Evolutionary conservation across 2,329 filamentous ascomycete species (phyloP), one percentile per base, ranked within the genome.

Genomic region (Colletotrichum sp.): DNA sequence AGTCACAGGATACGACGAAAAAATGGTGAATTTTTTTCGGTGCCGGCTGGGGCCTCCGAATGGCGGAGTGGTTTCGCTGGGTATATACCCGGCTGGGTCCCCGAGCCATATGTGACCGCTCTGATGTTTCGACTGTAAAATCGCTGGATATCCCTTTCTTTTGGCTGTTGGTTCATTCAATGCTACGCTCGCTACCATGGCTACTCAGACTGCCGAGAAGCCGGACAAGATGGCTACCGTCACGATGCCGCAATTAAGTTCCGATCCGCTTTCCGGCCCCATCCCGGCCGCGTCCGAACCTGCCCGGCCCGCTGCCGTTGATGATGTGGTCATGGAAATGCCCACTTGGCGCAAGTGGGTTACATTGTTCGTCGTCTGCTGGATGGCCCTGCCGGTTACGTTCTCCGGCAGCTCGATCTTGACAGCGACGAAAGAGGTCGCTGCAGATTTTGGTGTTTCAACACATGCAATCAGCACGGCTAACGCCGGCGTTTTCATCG

Each of bases 341-440:
- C 67, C 78, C 28, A 24, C 67, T 7, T 78, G 78, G 77, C 72
- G 77, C 9, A 78, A 78, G 36, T 78, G 76, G 66, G 61, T 78
- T 10, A 78, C 77, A 4, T 68, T 81, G 9, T 77, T 77, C 21
- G 71, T 74, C 2, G 74, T 78, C 18, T 79, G 78, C 73, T 80
- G 78, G 79, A 79, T 78, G 77, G 77, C 79, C 6, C 61, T 81
- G 75, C 91, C 94, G 66, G 92, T 95, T 75, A 94, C 94, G 3
- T 98, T 98, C 80, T 93, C 93, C 0, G 94, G 92, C 34, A 96
- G 94, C 0, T 93, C 93, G 2, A 92, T 96, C 16, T 84, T 96
- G 18, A 89, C 94, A 2, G 94, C 94, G 4, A 91, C 94, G 2
- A 94, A 94, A 3, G 94, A 96, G 82, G 92, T 96, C 8, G 93